These are phyloP conservation scores for Mucuna pruriens DNA, from an alignment of 306 rosid species.

Conservation along the genomic window DNA sequence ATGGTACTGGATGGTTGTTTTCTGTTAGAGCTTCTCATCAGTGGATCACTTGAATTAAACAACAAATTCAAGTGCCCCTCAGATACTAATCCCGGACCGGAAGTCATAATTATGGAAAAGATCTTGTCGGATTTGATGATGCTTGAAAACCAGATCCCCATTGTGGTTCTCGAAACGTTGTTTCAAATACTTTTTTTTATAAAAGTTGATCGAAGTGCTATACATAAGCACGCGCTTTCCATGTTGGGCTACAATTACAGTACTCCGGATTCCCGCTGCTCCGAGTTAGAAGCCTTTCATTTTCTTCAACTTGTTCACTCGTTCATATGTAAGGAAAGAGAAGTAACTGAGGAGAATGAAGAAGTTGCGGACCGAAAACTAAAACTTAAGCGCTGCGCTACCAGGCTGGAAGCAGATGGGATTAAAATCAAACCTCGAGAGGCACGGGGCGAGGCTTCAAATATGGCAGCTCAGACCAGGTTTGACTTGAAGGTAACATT, in stretches of 20 bases:
- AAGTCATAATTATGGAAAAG: not conserved
- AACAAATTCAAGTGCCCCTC: not conserved
- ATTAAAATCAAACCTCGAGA: not conserved
- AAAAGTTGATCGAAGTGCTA: no score
- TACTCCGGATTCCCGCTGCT: not conserved
- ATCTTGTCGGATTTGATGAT: not conserved
- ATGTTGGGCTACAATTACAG: not conserved
- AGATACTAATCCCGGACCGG: not conserved
- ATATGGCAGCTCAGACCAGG: not conserved
- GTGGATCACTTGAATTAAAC: not conserved
- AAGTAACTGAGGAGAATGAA: not conserved
- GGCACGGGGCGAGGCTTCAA: not conserved
- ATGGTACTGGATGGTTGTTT: conserved; percentile 52
- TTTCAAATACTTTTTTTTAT: no score
- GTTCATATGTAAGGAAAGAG: not conserved
- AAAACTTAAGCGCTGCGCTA: not conserved
- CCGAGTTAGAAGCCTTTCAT: not conserved
- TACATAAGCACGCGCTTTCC: not conserved
- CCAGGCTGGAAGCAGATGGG: not conserved
- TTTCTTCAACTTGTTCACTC: not conserved
- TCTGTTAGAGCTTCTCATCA: conserved; percentile 41
- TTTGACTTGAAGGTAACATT: not conserved
- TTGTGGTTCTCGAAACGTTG: not conserved
- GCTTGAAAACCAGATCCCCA: conserved; percentile 1
- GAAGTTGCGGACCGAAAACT: not conserved